Evolutionary conservation across 2,329 filamentous ascomycete genomes (phyloP).

Genomic region (Talaromyces funiculosus): DNA sequence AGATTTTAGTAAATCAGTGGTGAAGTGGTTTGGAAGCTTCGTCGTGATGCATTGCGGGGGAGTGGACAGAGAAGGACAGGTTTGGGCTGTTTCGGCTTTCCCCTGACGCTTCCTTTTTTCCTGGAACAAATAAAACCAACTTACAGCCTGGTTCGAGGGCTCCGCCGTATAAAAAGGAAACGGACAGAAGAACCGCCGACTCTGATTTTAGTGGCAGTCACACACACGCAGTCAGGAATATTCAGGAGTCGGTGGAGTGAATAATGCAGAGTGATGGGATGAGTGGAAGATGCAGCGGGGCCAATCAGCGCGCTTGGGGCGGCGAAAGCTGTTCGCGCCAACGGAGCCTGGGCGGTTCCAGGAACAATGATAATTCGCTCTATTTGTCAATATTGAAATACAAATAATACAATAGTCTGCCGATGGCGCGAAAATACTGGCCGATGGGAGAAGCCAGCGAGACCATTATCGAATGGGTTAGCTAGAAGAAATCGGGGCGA

Average conservation of each 20-base stretch:
- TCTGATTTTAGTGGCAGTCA: background rate
- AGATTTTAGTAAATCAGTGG: background rate
- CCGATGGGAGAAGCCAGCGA: background rate
- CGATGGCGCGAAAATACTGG: background rate
- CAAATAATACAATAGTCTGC: slow-evolving; percentile 3
- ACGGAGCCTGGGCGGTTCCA: slow-evolving; percentile 1
- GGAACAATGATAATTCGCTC: background rate
- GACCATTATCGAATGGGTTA: background rate
- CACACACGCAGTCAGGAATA: background rate
- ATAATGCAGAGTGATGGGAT: slow-evolving; percentile 1
- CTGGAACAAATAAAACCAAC: background rate
- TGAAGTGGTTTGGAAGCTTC: background rate
- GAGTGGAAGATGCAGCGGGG: slow-evolving; percentile 13
- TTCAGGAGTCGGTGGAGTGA: background rate
- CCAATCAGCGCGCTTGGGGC: slow-evolving; percentile 15
- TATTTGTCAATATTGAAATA: background rate
- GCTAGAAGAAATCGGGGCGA: background rate
- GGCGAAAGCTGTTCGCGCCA: slow-evolving; percentile 2
- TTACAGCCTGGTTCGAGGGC: background rate
- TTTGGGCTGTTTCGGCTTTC: background rate
- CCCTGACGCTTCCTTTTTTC: background rate
- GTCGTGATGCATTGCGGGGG: background rate
- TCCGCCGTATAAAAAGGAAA: background rate
- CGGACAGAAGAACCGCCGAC: background rate
- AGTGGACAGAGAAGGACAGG: background rate